Conservation (phyloP, 768 basidiomycete genomes). For the Leccinum uliginosum region DNA sequence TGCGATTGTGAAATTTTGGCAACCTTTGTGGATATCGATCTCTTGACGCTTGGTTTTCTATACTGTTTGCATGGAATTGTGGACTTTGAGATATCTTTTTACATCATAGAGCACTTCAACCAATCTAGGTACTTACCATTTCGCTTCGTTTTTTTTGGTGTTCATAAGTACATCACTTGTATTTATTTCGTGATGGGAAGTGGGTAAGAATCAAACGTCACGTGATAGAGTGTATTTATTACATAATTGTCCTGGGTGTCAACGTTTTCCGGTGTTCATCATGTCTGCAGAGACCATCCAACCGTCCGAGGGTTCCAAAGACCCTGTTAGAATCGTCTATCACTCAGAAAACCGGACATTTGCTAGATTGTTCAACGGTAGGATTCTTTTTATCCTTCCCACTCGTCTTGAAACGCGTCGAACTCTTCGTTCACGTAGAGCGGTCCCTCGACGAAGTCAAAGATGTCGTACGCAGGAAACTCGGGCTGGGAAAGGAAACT, state of each 20-base stretch:
- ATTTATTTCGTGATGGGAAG: not conserved
- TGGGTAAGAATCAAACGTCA: not conserved
- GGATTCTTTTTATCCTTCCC: not conserved
- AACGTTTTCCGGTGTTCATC: not conserved
- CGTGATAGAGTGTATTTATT: not conserved
- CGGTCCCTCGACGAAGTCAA: constrained; percentile 55
- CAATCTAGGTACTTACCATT: not conserved
- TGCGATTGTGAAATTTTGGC: not conserved
- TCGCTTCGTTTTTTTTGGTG: constrained; percentile 2
- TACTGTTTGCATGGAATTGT: constrained; percentile 13
- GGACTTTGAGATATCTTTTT: constrained; percentile 15
- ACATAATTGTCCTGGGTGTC: not conserved
- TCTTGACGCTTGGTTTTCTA: constrained; percentile 6
- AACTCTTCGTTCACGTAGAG: constrained; percentile 38
- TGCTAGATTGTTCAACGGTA: constrained; percentile 42
- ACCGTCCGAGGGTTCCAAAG: not conserved
- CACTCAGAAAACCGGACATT: constrained; percentile 33
- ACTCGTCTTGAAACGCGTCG: not conserved
- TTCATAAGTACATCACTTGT: not conserved
- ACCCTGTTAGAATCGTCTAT: constrained; percentile 34
- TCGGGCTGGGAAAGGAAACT: constrained; percentile 42
- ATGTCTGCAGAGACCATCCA: constrained; percentile 11
- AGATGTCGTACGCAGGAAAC: constrained; percentile 56
- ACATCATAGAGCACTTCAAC: constrained; percentile 13
- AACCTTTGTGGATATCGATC: constrained; percentile 3